These are phyloP conservation scores for Pelargonium fulgidum DNA, from an alignment of 441 rosid genomes.

Conservation along the genomic window DNA sequence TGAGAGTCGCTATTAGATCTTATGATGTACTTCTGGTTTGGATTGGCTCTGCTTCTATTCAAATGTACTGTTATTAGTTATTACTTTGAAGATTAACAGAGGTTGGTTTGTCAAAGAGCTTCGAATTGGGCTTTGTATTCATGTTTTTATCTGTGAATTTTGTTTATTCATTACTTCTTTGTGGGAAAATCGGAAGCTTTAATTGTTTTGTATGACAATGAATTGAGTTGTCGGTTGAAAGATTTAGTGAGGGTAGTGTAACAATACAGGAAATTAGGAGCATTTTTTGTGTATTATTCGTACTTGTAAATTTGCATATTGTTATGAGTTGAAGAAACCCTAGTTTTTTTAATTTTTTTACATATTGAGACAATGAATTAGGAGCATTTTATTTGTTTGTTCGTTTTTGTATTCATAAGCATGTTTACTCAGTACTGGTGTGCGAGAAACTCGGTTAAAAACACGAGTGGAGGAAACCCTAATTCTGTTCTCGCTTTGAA, in stretches of 20 bases:
- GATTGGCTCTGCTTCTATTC: slow-evolving; percentile 20
- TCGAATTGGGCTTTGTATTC: background rate
- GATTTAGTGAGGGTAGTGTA: no score
- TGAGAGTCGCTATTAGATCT: slow-evolving; percentile 21
- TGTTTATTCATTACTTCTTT: background rate
- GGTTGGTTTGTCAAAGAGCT: slow-evolving; percentile 15
- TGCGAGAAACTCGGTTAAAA: no score
- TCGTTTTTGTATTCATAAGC: no score
- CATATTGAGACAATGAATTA: no score
- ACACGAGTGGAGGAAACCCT: background rate
- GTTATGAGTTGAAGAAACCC: no score
- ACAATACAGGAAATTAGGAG: no score
- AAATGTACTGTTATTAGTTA: slow-evolving; percentile 20
- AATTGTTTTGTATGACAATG: no score
- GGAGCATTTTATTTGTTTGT: no score
- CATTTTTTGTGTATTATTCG: no score
- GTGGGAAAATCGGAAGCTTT: background rate
- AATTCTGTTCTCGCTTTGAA: background rate
- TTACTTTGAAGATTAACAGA: slow-evolving; percentile 18
- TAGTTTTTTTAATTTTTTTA: no score
- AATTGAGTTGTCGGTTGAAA: background rate
- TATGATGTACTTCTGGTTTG: slow-evolving; percentile 26
- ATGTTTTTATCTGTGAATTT: background rate
- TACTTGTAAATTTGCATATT: no score
- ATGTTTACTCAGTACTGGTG: no score